A percentile compares a stretch with the other conserved stretches of the same genome.
These are phyloP conservation scores for Ophiocordyceps sinensis DNA, from an alignment of 2,329 filamentous ascomycete genomes.

Conservation along the genomic window DNA sequence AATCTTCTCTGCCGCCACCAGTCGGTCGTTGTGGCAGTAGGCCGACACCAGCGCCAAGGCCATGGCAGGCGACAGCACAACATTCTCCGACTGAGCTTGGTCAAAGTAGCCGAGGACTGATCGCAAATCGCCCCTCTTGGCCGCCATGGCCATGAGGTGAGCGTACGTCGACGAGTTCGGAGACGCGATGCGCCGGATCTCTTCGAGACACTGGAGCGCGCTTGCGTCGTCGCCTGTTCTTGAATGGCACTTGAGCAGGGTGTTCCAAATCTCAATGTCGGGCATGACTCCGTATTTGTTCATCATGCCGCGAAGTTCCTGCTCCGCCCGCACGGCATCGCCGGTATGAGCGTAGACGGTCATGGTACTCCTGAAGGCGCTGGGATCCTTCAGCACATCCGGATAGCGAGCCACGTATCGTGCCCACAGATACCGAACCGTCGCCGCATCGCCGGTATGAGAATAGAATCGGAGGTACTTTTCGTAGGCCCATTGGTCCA, in stretches of 20 bases:
- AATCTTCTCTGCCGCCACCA: conserved; percentile 22
- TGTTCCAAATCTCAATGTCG: conserved; percentile 56
- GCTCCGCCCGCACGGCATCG: conserved; percentile 42
- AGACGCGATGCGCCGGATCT: conserved; percentile 32
- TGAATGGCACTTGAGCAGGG: conserved; percentile 56
- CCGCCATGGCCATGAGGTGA: conserved; percentile 59
- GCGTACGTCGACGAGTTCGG: conserved; percentile 54
- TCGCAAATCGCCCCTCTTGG: conserved; percentile 57
- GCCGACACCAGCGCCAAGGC: conserved; percentile 52
- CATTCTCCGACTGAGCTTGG: conserved; percentile 37
- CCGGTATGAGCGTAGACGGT: conserved; percentile 58
- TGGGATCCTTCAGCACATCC: conserved; percentile 16
- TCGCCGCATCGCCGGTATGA: conserved; percentile 27
- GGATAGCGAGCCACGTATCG: conserved; percentile 24
- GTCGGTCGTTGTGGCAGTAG: conserved; percentile 33
- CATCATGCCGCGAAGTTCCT: conserved; percentile 48
- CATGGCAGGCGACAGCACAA: conserved; percentile 42
- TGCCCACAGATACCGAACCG: conserved; percentile 29
- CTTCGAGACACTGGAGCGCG: conserved; percentile 48
- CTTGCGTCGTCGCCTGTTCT: conserved; percentile 52
- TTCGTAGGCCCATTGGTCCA: conserved; percentile 30
- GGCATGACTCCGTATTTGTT: conserved; percentile 40
- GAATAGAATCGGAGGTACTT: conserved; percentile 36
- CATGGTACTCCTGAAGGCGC: conserved; percentile 43
- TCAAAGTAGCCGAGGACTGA: conserved; percentile 51